phyloP scores from a whole-genome alignment of 2,329 filamentous ascomycete genomes.

The Hypoxylon sp. region DNA sequence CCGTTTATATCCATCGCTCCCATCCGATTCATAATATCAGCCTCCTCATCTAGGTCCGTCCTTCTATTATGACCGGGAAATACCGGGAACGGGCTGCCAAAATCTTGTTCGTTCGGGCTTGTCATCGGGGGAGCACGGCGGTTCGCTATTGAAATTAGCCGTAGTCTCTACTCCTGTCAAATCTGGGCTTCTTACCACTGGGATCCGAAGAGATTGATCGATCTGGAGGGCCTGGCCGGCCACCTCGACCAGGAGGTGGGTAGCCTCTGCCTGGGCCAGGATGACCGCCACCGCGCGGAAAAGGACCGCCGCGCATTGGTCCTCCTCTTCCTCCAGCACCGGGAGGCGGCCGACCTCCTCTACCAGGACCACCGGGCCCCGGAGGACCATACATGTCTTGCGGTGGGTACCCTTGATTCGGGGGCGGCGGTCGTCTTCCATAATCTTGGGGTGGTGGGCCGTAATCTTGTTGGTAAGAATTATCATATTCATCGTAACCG shows the following conservation, averaged over 20 bases:
- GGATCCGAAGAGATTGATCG: slow-evolving; percentile 58
- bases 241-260: slow-evolving; percentile 54
- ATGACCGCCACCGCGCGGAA: slow-evolving; percentile 49
- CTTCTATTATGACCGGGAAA: slow-evolving; percentile 60
- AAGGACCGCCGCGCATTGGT: slow-evolving; percentile 58
- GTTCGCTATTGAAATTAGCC: slow-evolving; percentile 47
- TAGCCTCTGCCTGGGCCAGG: slow-evolving; percentile 50
- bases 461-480: slow-evolving; percentile 60
- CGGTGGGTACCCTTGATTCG: slow-evolving; percentile 57
- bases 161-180: not conserved
- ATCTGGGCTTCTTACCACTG: slow-evolving; percentile 45
- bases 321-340: slow-evolving; percentile 61
- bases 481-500: slow-evolving; percentile 61
- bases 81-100: slow-evolving; percentile 60
- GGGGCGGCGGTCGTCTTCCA: slow-evolving; percentile 59
- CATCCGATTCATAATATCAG: slow-evolving; percentile 60
- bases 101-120: slow-evolving; percentile 55
- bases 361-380: slow-evolving; percentile 56
- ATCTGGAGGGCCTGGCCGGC: slow-evolving; percentile 59
- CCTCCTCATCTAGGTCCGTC: slow-evolving; percentile 60
- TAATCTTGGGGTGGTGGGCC: slow-evolving; percentile 61
- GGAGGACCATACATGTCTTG: slow-evolving; percentile 62
- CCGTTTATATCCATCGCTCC: slow-evolving; percentile 59
- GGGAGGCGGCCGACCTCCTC: slow-evolving; percentile 60
- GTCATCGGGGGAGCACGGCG: slow-evolving; percentile 45